Evolutionary conservation across 257 asterid species (phyloP), one percentile per base, ranked within the genome.

Genomic region (Nicotiana obtusifolia): DNA sequence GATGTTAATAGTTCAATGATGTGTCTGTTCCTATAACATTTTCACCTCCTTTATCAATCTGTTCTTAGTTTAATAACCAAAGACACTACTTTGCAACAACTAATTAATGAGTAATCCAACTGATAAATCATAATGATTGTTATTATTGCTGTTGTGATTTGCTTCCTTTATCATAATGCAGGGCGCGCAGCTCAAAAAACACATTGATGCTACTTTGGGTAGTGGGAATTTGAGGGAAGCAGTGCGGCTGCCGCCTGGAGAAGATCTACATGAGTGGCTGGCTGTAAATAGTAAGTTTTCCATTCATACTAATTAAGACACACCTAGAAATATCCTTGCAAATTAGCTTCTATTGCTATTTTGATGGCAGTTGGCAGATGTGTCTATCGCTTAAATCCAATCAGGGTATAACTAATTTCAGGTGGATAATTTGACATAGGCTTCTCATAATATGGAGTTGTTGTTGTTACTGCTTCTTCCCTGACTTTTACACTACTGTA

Each of bases 211-310:
- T 33, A 94, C 97, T 84, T 87, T 94, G 78, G 98, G 97, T 47
- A 94, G 98, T 80, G 98, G 98, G 56, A 94, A 93, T 86, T 89
- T 94, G 87, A 92, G 95, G 88, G 98, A 94, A 87, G 98, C 97
- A 59, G 98, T 94, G 80, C 87, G 97, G 83, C 90, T 94, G 61
- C 98, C 98, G 22, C 98, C 98, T 3, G 98, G 98, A 37, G 98
- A 94, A 81, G 98, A 93, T 88, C 86, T 93, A 64, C 89, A 94
- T 22, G 98, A 94, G 84, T 91, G 97, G 97, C 97, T 94, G 5
- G 98, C 97, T 65, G 95, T 93, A 88, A 94, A 94, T 86, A 94
- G 98, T 94, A 90, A 20, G 61, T 77, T 56, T 83, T 83, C 86
- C 16, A 19, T 10, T n/a, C 10, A 56, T 5, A 19, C 17, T 3